Conservation (phyloP, 2,329 filamentous ascomycete genomes). For the Xylariales sp. region DNA sequence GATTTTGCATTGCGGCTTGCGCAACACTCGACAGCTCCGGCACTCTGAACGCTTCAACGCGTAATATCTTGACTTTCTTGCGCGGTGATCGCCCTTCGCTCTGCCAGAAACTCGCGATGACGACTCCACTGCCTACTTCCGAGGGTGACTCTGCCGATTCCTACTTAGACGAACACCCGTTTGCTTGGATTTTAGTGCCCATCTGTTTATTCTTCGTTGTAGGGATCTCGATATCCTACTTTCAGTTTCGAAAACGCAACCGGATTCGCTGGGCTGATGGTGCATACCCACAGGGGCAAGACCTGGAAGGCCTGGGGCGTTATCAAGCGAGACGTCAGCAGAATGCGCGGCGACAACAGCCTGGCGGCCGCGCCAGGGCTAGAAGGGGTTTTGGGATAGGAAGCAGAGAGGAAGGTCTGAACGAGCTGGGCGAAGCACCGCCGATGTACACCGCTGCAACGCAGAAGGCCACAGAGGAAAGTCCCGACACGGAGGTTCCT, state of each 20-base stretch:
- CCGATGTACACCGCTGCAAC: constrained; percentile 21
- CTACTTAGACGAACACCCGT: constrained; percentile 9
- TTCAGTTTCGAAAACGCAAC: constrained; percentile 18
- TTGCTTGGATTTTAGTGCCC: constrained; percentile 23
- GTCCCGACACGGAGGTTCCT: too few relatives aligned
- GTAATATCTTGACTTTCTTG: too few relatives aligned
- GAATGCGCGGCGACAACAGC: constrained; percentile 10
- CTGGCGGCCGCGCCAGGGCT: constrained; percentile 1
- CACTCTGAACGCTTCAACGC: too few relatives aligned
- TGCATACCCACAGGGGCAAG: constrained; percentile 14
- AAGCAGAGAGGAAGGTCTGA: constrained; percentile 24
- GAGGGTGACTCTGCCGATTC: neutral
- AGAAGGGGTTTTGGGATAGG: constrained; percentile 11
- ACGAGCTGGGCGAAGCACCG: constrained; percentile 27
- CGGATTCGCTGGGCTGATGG: constrained; percentile 12
- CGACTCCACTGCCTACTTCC: neutral
- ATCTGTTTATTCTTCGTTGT: constrained; percentile 22
- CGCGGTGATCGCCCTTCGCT: too few relatives aligned
- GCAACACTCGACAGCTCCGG: too few relatives aligned
- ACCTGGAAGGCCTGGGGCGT: constrained; percentile 16
- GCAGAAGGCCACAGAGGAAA: constrained; percentile 12
- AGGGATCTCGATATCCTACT: constrained; percentile 17
- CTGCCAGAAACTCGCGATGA: neutral
- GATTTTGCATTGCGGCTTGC: too few relatives aligned
- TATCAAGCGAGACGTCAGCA: constrained; percentile 9